Evolutionary conservation across 1,284 basidiomycete genomes (phyloP).

Genomic region (Microbotryomycetes sp.): DNA sequence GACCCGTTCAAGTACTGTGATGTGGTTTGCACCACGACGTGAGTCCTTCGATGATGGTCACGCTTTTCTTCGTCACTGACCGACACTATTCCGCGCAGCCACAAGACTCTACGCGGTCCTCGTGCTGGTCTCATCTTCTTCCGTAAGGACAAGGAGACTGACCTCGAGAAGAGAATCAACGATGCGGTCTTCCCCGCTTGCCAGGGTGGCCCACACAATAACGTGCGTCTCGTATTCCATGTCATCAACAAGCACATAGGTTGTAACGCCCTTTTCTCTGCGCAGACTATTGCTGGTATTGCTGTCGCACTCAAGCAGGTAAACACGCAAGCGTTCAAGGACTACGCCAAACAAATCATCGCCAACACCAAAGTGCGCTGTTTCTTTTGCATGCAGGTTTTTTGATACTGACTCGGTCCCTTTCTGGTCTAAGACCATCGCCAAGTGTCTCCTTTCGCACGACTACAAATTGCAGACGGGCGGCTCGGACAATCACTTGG

Average conservation of each 20-base stretch:
- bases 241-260: background rate
- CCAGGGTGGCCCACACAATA: constrained; percentile 99
- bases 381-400: background rate
- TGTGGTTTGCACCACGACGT: constrained; percentile 93
- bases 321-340: constrained; percentile 80
- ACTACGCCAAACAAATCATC: constrained; percentile 92
- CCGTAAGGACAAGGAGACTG: constrained; percentile 79
- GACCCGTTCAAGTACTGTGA: constrained; percentile 96
- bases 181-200: constrained; percentile 99
- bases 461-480: constrained; percentile 90
- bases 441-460: constrained; percentile 58
- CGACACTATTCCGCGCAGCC: constrained; percentile 48
- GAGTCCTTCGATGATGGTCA: constrained; percentile 36
- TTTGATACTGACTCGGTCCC: background rate
- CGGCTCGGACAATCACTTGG: constrained; percentile 95
- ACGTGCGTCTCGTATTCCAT: constrained; percentile 51
- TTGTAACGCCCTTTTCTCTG: constrained; percentile 1
- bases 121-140: constrained; percentile 99
- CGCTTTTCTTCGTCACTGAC: background rate
- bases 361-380: constrained; percentile 54
- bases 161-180: constrained; percentile 93
- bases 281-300: constrained; percentile 85
- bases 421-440: constrained; percentile 51
- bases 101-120: constrained; percentile 98
- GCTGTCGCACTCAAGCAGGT: constrained; percentile 94